A percentile compares a stretch with the other conserved stretches of the same genome.
Evolutionary conservation across 805 yeast genomes (phyloP).

Genomic region (Nakazawaea wickerhamii): DNA sequence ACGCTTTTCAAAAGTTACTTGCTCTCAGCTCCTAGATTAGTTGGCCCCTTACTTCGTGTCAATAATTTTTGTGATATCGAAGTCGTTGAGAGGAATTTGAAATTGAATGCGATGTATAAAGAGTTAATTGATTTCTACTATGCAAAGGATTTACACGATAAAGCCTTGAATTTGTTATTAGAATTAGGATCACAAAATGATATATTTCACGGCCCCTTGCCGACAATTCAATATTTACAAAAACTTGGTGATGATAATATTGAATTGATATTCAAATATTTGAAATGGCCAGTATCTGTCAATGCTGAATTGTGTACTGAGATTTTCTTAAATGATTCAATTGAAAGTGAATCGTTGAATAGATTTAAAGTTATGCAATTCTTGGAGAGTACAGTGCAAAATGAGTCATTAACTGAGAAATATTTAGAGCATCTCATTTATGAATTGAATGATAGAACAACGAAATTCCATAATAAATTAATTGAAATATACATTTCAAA

Average conservation of each 20-base stretch:
- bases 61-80: conserved; percentile 67
- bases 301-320: conserved; percentile 32
- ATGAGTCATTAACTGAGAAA: conserved; percentile 25
- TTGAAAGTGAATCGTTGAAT: conserved; percentile 54
- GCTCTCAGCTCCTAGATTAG: conserved; percentile 59
- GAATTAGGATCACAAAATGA: conserved; percentile 22
- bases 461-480: conserved; percentile 37
- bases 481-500: conserved; percentile 37
- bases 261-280: conserved; percentile 51
- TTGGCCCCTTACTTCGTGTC: conserved; percentile 78
- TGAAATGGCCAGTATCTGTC: conserved; percentile 43
- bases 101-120: conserved; percentile 41
- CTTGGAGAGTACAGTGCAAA: conserved; percentile 25
- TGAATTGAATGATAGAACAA: conserved; percentile 31
- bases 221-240: conserved; percentile 53
- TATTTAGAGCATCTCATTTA: conserved; percentile 51
- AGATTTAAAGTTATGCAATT: conserved; percentile 47
- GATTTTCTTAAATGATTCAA: conserved; percentile 63
- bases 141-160: conserved; percentile 53
- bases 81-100: conserved; percentile 51
- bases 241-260: conserved; percentile 44
- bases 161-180: conserved; percentile 61
- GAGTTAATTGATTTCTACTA: conserved; percentile 78
- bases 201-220: conserved; percentile 31
- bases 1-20: conserved; percentile 71